Evolutionary conservation across 495 filamentous ascomycete species (phyloP).

Genomic region (Letharia lupina): DNA sequence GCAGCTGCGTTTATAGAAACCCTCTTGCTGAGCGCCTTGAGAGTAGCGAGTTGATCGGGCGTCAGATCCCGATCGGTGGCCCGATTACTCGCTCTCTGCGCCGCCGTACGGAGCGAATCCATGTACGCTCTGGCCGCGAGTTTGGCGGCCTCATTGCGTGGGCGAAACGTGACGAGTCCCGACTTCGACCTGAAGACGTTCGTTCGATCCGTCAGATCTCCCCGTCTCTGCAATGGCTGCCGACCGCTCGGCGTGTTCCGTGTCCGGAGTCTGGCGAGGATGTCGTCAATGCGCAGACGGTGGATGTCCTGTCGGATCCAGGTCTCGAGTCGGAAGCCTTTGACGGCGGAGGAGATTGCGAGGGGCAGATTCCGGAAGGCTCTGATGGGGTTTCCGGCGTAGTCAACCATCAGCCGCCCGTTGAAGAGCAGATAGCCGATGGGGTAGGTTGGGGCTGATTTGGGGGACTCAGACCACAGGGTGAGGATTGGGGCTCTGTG

Average conservation of each 20-base stretch:
- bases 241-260: neutral
- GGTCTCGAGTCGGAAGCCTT: neutral
- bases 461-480: neutral
- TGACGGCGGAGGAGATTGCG: slow-evolving; percentile 1
- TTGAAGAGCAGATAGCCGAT: neutral
- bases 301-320: neutral
- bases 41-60: neutral
- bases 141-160: neutral
- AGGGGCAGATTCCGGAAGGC: slow-evolving; percentile 4
- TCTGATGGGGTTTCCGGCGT: neutral
- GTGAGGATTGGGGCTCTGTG: slow-evolving; percentile 1
- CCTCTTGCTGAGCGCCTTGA: neutral
- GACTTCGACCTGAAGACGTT: neutral
- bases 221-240: neutral
- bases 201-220: neutral
- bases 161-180: neutral
- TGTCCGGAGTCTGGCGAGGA: neutral
- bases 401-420: neutral
- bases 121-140: neutral
- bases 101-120: neutral
- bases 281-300: neutral
- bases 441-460: neutral
- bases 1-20: neutral
- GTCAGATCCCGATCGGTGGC: neutral
- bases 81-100: neutral